These are phyloP conservation scores for Primulina tabacum DNA, from an alignment of 257 asterid genomes.

Conservation along the genomic window DNA sequence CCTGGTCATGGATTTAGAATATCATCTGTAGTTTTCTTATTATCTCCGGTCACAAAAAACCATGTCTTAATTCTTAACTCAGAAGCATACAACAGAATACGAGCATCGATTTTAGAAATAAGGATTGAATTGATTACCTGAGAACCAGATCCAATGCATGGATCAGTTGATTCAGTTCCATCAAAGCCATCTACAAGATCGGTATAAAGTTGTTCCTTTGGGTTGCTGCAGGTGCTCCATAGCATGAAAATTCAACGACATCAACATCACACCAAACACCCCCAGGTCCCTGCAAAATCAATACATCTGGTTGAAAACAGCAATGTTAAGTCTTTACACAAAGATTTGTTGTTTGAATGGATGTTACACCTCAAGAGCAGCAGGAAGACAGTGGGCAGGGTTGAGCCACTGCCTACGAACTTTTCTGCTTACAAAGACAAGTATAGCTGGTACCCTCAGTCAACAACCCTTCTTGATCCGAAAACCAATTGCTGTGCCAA, in stretches of 20 bases:
- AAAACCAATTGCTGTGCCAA: slow-evolving; percentile 92
- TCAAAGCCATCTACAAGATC: slow-evolving; percentile 90
- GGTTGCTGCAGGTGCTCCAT: slow-evolving; percentile 86
- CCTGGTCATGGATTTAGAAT: too few species aligned
- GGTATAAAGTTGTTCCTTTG: slow-evolving; percentile 68
- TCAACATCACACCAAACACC: slow-evolving; percentile 98
- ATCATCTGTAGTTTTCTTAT: too few species aligned
- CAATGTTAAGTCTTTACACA: neutral
- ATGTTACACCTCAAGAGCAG: slow-evolving; percentile 64
- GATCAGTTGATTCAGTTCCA: slow-evolving; percentile 90
- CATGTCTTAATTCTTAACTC: too few species aligned
- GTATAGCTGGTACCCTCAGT: slow-evolving; percentile 88
- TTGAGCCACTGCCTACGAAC: slow-evolving; percentile 83
- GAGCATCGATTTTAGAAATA: too few species aligned
- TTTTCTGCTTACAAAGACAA: slow-evolving; percentile 94
- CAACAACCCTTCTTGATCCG: slow-evolving; percentile 76
- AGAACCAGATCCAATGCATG: slow-evolving; percentile 91
- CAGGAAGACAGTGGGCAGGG: slow-evolving; percentile 65
- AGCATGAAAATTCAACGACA: slow-evolving; percentile 89
- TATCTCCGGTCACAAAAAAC: too few species aligned
- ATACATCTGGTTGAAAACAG: neutral
- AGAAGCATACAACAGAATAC: too few species aligned
- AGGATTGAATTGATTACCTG: slow-evolving; percentile 47
- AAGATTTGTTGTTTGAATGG: neutral
- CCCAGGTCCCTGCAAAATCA: slow-evolving; percentile 80